These are phyloP conservation scores for Candida xyloterini DNA, from an alignment of 805 yeast species.

Conservation along the genomic window DNA sequence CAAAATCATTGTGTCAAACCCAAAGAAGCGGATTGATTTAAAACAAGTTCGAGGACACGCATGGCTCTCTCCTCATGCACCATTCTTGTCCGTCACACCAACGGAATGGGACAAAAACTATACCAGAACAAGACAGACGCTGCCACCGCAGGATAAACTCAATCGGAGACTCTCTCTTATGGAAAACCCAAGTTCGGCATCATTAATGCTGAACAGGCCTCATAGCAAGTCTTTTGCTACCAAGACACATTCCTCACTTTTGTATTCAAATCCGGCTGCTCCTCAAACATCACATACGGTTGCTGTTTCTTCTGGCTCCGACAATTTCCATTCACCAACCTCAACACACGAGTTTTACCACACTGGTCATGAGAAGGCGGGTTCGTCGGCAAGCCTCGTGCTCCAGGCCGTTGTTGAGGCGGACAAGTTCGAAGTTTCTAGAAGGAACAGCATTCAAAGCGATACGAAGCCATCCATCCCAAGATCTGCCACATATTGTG, in stretches of 20 bases:
- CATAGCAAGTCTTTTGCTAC: constrained; percentile 37
- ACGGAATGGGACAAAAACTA: constrained; percentile 81
- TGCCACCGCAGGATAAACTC: constrained; percentile 24
- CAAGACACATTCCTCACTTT: constrained; percentile 34
- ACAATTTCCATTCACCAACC: constrained; percentile 22
- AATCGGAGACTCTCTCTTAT: constrained; percentile 41
- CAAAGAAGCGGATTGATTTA: constrained; percentile 67
- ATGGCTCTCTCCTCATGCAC: constrained; percentile 84
- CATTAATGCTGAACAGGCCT: constrained; percentile 35
- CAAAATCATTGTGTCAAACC: constrained; percentile 81
- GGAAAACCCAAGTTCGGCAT: constrained; percentile 42
- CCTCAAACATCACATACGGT: constrained; percentile 58
- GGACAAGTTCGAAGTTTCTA: constrained; percentile 38
- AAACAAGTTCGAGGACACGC: constrained; percentile 73
- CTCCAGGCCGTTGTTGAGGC: constrained; percentile 74
- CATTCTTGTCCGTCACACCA: constrained; percentile 79
- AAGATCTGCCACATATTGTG: not conserved
- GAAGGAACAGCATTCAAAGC: constrained; percentile 31
- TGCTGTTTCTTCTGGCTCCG: constrained; percentile 32
- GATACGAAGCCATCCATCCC: constrained; percentile 15
- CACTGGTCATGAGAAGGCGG: constrained; percentile 26
- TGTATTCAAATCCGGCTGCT: constrained; percentile 56
- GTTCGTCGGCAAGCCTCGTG: constrained; percentile 62
- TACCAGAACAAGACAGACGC: constrained; percentile 36
- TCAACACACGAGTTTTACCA: constrained; percentile 14